phyloP scores from a whole-genome alignment of 169 alveolate genomes.

The Theileria equi region DNA sequence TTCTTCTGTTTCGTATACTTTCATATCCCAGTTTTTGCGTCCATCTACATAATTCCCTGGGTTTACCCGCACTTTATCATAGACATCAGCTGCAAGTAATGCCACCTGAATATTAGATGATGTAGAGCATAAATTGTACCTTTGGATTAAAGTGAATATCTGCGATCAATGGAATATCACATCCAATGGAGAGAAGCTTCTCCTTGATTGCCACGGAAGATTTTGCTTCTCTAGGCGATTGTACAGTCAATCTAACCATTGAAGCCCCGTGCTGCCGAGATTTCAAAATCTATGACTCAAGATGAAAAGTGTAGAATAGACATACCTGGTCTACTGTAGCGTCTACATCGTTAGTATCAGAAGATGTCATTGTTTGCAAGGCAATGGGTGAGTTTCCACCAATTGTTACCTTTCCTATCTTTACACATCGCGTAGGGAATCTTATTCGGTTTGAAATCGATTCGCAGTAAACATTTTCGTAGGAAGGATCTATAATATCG shows the following conservation, averaged over 20 bases:
- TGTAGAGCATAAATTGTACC: conserved; percentile 1
- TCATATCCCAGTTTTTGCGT: conserved; percentile 73
- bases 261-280: conserved; percentile 77
- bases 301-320: not conserved
- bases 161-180: conserved; percentile 77
- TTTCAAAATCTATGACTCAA: conserved; percentile 42
- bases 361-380: conserved; percentile 79
- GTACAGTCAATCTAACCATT: conserved; percentile 79
- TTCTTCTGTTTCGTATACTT: conserved; percentile 66
- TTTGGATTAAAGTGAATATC: conserved; percentile 81
- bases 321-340: conserved; percentile 76
- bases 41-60: conserved; percentile 85
- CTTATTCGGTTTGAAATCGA: conserved; percentile 59
- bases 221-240: conserved; percentile 76
- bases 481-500: no score
- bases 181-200: conserved; percentile 61
- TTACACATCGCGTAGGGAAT: conserved; percentile 68
- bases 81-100: conserved; percentile 75
- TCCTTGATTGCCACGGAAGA: conserved; percentile 69
- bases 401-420: conserved; percentile 73
- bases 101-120: conserved; percentile 61
- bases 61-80: conserved; percentile 79
- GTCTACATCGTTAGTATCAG: conserved; percentile 75
- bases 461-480: conserved; percentile 68
- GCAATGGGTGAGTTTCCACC: conserved; percentile 77